phyloP scores from a whole-genome alignment of 495 filamentous ascomycete species.

The Choiromyces venosus region DNA sequence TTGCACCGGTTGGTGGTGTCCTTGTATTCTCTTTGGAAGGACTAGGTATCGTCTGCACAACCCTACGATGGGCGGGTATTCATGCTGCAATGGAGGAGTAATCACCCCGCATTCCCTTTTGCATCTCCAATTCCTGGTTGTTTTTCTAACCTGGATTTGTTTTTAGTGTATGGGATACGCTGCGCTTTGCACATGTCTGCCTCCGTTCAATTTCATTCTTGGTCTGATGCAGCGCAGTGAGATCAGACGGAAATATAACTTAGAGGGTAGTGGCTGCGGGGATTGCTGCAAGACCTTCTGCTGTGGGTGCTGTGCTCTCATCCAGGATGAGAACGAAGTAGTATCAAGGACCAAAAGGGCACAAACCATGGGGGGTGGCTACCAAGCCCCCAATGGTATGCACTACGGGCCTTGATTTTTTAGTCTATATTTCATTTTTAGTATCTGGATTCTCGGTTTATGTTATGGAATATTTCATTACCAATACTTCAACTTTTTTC shows the following conservation, averaged over 20 bases:
- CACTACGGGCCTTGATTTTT: slow-evolving; percentile 8
- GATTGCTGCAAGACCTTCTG: slow-evolving; percentile 46
- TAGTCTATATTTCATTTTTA: background rate
- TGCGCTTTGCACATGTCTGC: slow-evolving; percentile 44
- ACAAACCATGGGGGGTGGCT: slow-evolving; percentile 9
- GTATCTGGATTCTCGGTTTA: background rate
- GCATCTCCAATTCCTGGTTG: background rate
- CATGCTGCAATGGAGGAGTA: slow-evolving; percentile 47
- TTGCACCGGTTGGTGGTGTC: slow-evolving; percentile 41
- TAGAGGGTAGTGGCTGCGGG: slow-evolving; percentile 44
- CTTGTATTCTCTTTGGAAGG: slow-evolving; percentile 50
- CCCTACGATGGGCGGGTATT: slow-evolving; percentile 45
- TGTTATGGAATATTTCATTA: background rate
- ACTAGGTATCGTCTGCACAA: slow-evolving; percentile 48
- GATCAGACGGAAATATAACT: slow-evolving; percentile 46
- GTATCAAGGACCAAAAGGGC: slow-evolving; percentile 7
- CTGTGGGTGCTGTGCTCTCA: slow-evolving; percentile 45
- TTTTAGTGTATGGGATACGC: slow-evolving; percentile 23
- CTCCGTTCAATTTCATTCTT: slow-evolving; percentile 43
- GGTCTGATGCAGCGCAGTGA: slow-evolving; percentile 47
- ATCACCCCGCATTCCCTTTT: slow-evolving; percentile 8
- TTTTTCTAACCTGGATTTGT: background rate
- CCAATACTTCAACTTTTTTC: background rate
- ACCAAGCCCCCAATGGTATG: slow-evolving; percentile 22
- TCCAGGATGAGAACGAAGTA: slow-evolving; percentile 36